Percentiles rank a stretch among this genome's conserved stretches.
Evolutionary conservation across 2,329 filamentous ascomycete genomes (phyloP).

Genomic region (Cytospora leucostoma): DNA sequence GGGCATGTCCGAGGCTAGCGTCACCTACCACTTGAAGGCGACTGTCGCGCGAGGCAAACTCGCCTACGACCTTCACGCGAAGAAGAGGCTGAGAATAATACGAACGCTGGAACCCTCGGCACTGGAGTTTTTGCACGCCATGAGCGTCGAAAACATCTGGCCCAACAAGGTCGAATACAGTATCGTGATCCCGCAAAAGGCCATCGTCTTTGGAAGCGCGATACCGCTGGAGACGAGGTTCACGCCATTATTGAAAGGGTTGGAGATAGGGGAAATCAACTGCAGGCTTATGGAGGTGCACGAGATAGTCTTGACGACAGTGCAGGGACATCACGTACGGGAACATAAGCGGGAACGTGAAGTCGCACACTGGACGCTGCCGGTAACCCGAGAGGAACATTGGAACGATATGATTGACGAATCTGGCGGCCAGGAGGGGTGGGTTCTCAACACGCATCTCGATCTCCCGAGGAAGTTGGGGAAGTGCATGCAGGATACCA

Average conservation of each 20-base stretch:
- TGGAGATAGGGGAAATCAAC: conserved; percentile 80
- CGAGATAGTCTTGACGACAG: conserved; percentile 60
- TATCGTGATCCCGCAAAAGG: conserved; percentile 89
- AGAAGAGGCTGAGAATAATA: conserved; percentile 77
- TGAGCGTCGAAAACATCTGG: conserved; percentile 98
- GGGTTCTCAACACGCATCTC: conserved; percentile 60
- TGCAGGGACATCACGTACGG: conserved; percentile 49
- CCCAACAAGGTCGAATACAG: conserved; percentile 97
- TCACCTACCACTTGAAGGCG: conserved; percentile 89
- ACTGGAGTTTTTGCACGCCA: conserved; percentile 78
- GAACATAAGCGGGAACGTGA: conserved; percentile 66
- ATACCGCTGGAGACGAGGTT: conserved; percentile 84
- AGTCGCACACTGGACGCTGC: conserved; percentile 61
- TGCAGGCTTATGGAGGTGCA: conserved; percentile 79
- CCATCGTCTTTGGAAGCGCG: conserved; percentile 87
- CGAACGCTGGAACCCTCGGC: conserved; percentile 75
- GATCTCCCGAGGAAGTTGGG: conserved; percentile 80
- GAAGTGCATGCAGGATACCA: conserved; percentile 85
- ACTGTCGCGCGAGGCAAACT: conserved; percentile 86
- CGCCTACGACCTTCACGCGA: conserved; percentile 79
- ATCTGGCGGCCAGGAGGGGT: conserved; percentile 63
- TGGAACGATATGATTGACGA: conserved; percentile 71
- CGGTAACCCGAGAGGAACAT: conserved; percentile 59
- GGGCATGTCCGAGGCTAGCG: conserved; percentile 80
- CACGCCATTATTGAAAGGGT: conserved; percentile 83